Base-by-base conservation (phyloP, 2,329 filamentous ascomycete species). In the Pseudocercospora cruenta region DNA sequence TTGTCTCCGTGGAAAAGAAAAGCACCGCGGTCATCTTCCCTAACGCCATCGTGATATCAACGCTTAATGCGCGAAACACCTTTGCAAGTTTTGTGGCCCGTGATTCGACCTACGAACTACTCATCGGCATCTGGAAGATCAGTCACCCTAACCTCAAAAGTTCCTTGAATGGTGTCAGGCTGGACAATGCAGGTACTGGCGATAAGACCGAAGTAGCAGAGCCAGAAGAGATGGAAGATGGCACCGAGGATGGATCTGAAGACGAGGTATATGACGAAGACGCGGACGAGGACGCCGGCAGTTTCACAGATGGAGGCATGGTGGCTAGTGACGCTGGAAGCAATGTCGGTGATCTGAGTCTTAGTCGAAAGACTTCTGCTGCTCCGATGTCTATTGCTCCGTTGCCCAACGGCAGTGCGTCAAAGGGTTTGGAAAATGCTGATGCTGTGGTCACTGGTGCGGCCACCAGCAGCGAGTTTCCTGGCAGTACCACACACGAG, bases 111-210 rank as follows among this genome's bases (percentile, higher is more conserved):
- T 99, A 98, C 76, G 96, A 99, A 76, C 83, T 99, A 54, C 94
- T 99, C 76, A 91, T 99, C 71, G 96, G 96, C 66, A 98, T 99
- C 65, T 99, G 95, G 95, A 97, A 97, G 78, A 90, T 97, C 31
- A 95, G 92, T 16, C 95, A 99, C 77, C 94, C 95, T 1, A 92
- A 93, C 63, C 81, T 99, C 31, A 92, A 93, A 78, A 97, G 93
- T 76, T 96, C 93, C 3, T 83, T 97, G 2, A 97, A 97, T 69
- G 94, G 95, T 2, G 92, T 96, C 10, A 87, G 88, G 12, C 84
- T 97, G 2, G 91, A 94, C 69, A 89, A 92, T 68, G 77, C 88
- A 0, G 91, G 92, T 5, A 88, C 86, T 3, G 93, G 93, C 22
- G 94, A 97, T 78, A 96, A 95, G 81, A 97, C 93, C 0, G 94